Conservation (phyloP, 805 yeast genomes). For the Starmerella vaccinii region DNA sequence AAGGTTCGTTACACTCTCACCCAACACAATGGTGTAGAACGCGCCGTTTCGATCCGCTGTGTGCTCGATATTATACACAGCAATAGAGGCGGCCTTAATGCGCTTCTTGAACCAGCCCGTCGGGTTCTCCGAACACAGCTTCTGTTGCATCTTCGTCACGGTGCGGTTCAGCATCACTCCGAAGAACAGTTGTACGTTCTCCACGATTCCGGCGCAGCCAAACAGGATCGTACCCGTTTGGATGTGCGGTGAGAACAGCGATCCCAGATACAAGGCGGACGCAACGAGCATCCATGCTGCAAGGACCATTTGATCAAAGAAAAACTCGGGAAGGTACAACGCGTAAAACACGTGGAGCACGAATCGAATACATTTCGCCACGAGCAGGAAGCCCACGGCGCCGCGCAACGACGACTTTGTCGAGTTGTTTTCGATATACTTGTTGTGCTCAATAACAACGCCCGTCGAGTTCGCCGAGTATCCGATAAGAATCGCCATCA, state of each 20-base stretch:
- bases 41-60: constrained; percentile 8
- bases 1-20: constrained; percentile 11
- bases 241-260: constrained; percentile 7
- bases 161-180: neutral
- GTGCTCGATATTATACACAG: constrained; percentile 10
- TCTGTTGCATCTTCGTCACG: neutral
- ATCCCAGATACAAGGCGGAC: constrained; percentile 6
- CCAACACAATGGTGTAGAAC: constrained; percentile 10
- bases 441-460: constrained; percentile 1
- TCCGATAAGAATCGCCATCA: constrained; percentile 11
- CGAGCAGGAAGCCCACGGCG: constrained; percentile 8
- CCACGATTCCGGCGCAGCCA: constrained; percentile 9
- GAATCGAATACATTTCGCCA: constrained; percentile 8
- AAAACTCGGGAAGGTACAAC: constrained; percentile 1
- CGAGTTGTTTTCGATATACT: neutral
- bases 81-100: neutral
- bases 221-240: constrained; percentile 3
- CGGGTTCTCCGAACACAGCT: neutral
- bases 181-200: constrained; percentile 3
- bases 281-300: constrained; percentile 7
- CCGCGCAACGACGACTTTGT: constrained; percentile 1
- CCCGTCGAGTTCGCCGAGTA: constrained; percentile 12
- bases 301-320: neutral
- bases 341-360: constrained; percentile 8
- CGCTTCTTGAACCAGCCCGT: neutral